phyloP scores from a whole-genome alignment of 768 basidiomycete genomes.

The Lactifluus echinatus region DNA sequence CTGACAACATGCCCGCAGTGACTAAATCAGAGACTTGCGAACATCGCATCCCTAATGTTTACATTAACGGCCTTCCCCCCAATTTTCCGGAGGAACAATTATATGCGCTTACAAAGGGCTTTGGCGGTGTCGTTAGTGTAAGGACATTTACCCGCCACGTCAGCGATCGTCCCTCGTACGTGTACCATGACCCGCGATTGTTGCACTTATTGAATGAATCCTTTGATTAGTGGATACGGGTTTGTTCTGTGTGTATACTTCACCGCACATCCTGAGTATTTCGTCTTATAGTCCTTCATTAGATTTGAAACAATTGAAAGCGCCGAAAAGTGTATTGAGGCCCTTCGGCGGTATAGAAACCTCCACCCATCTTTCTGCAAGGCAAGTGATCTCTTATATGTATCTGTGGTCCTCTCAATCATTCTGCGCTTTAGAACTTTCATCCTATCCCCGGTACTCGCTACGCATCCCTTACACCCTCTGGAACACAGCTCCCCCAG shows the following conservation, averaged over 20 bases:
- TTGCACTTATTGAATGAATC: not conserved
- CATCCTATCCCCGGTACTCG: constrained; percentile 77
- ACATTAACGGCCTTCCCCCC: constrained; percentile 81
- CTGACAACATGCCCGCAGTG: not conserved
- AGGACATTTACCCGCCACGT: constrained; percentile 79
- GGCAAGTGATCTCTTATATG: constrained; percentile 31
- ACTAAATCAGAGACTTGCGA: constrained; percentile 12
- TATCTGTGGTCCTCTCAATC: not conserved
- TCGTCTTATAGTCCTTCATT: not conserved
- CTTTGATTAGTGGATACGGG: constrained; percentile 53
- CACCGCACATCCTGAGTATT: not conserved
- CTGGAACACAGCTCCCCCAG: constrained; percentile 7
- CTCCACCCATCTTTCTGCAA: constrained; percentile 85
- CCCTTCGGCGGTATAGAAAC: constrained; percentile 62
- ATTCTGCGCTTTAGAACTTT: constrained; percentile 37
- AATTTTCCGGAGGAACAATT: constrained; percentile 77
- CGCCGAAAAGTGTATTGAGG: constrained; percentile 66
- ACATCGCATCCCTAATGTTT: constrained; percentile 60
- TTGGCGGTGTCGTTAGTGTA: constrained; percentile 67
- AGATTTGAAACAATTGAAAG: constrained; percentile 62
- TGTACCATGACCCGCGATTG: constrained; percentile 15
- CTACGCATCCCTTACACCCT: constrained; percentile 34
- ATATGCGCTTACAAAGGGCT: constrained; percentile 61
- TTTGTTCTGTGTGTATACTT: constrained; percentile 59
- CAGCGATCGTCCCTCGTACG: constrained; percentile 54